Base-by-base conservation (phyloP, 225 moss, liverwort and hornwort species). In the Antitrichia curtipendula region DNA sequence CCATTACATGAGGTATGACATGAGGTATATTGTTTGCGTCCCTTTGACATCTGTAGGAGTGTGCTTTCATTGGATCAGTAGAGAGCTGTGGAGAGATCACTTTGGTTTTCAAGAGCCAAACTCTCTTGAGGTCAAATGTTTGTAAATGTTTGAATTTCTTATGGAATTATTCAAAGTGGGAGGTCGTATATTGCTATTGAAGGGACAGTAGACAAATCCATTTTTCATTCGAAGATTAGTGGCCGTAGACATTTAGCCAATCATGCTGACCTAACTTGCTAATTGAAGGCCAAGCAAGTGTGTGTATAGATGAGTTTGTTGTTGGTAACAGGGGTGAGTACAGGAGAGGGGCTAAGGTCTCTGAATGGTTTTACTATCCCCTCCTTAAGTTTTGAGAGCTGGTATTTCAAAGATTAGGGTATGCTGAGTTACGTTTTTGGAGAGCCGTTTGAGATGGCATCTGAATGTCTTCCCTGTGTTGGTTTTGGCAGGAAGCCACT, bases 401-500 rank as follows among this genome's bases (percentile, higher is more conserved):
- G n/a, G 52, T 59, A 68, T 82, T 86, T 82, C 40, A 64, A 69
- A 31, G 41, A 86, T 16, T 84, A 62, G 28, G 78, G 27, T 70
- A 78, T 81, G 72, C 50, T 81, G 87, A 70, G 59, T 64, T 64
- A 45, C 47, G 34, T 66, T 68, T 86, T 74, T 49, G 75, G 80
- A 66, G 81, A 49, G 36, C 22, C 10, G 31, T 75, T 81, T 29
- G 32, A 91, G 54, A 79, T 86, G 68, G 50, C 83, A 84, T 83
- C 80, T 86, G 38, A 88, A n/a, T 71, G 81, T 71, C 25, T 83
- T 64, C 14, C 25, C 68, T 86, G 71, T 63, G 86, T 71, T 41
- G 63, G 69, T 57, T 80, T 84, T 59, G 64, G 84, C 91, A 92
- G 92, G 93, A 92, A 92, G 68, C 89, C 77, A 58, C 81, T 88